Conservation (phyloP, 2,329 filamentous ascomycete species). For the Thielaviopsis ethacetica region DNA sequence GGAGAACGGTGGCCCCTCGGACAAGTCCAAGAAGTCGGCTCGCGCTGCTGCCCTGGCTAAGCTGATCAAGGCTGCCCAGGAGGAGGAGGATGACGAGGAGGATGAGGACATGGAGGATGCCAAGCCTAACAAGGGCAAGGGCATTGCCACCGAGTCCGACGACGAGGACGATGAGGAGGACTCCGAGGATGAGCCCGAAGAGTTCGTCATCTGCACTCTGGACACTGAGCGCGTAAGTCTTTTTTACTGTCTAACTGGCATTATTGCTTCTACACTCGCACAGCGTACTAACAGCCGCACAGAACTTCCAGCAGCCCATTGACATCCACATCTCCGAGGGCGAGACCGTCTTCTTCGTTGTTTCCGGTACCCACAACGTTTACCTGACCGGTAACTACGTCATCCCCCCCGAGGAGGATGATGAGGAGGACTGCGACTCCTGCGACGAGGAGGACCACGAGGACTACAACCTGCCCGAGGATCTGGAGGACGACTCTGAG, state of each 20-base stretch:
- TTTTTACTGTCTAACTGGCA: neutral
- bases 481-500: slow-evolving; percentile 44
- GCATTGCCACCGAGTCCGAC: slow-evolving; percentile 44
- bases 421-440: slow-evolving; percentile 32
- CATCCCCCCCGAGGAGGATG: slow-evolving; percentile 49
- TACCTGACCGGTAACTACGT: slow-evolving; percentile 96
- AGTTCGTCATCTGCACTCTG: slow-evolving; percentile 89
- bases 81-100: slow-evolving; percentile 40
- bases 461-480: slow-evolving; percentile 70
- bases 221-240: slow-evolving; percentile 71
- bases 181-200: slow-evolving; percentile 55
- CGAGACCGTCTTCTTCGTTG: slow-evolving; percentile 84
- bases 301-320: slow-evolving; percentile 91
- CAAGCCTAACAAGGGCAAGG: slow-evolving; percentile 54
- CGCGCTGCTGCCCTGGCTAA: slow-evolving; percentile 62
- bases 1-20: slow-evolving; percentile 76
- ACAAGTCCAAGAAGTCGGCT: slow-evolving; percentile 61
- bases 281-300: slow-evolving; percentile 11
- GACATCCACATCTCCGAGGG: slow-evolving; percentile 82
- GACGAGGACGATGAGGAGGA: slow-evolving; percentile 40
- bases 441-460: slow-evolving; percentile 42
- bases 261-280: neutral
- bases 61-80: slow-evolving; percentile 41
- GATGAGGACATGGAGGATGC: slow-evolving; percentile 63
- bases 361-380: slow-evolving; percentile 75